Evolutionary conservation across 2,329 filamentous ascomycete species (phyloP).

Genomic region (Phaeosphaeria sp.): DNA sequence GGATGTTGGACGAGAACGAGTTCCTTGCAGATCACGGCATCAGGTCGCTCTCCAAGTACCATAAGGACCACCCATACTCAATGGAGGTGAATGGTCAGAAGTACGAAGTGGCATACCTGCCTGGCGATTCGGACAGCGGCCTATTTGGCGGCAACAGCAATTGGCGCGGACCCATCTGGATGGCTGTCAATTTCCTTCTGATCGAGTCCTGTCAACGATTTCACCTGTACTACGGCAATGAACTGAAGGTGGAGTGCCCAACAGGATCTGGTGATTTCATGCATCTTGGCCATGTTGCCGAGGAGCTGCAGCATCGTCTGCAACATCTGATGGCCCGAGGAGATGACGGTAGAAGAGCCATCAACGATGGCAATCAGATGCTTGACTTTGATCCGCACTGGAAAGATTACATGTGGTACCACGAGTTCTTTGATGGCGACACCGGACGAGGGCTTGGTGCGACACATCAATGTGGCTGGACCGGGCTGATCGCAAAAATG

Average conservation of each 20-base stretch:
- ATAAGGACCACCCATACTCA: constrained; percentile 86
- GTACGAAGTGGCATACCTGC: constrained; percentile 87
- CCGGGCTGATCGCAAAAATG: constrained; percentile 91
- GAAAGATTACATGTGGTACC: constrained; percentile 94
- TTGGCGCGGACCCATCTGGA: constrained; percentile 94
- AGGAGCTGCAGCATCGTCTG: constrained; percentile 92
- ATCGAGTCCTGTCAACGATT: constrained; percentile 95
- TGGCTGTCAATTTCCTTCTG: constrained; percentile 93
- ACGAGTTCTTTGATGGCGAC: constrained; percentile 97
- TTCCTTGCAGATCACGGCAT: constrained; percentile 92
- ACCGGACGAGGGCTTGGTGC: constrained; percentile 87
- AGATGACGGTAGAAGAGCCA: constrained; percentile 84
- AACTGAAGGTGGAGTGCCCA: constrained; percentile 89
- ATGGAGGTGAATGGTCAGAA: constrained; percentile 95
- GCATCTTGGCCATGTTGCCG: constrained; percentile 93
- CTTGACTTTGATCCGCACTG: constrained; percentile 92
- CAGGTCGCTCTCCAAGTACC: constrained; percentile 87
- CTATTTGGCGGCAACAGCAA: constrained; percentile 98
- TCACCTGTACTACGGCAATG: constrained; percentile 92
- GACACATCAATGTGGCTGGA: constrained; percentile 96
- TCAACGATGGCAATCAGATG: constrained; percentile 83
- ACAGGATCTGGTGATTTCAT: constrained; percentile 92
- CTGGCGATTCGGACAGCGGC: constrained; percentile 94
- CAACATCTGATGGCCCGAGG: constrained; percentile 88
- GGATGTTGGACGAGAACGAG: constrained; percentile 93